Percentiles rank a stretch among this genome's conserved stretches.
Evolutionary conservation across 2,329 filamentous ascomycete species (phyloP).

Genomic region (Fusarium decemcellulare): DNA sequence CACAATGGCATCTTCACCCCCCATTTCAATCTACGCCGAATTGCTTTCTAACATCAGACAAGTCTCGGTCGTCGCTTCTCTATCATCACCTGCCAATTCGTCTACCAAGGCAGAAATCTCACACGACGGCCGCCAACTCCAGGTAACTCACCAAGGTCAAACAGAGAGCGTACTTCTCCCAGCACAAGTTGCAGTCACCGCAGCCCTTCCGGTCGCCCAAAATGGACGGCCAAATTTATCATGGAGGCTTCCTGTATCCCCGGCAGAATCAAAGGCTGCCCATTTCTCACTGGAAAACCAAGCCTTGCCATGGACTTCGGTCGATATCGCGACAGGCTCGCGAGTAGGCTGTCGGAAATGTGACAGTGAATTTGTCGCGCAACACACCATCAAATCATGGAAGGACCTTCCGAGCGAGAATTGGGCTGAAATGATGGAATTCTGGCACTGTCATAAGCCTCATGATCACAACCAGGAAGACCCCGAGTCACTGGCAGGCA

Average conservation of each 20-base stretch:
- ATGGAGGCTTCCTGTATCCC: slow-evolving; percentile 67
- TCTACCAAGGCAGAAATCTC: slow-evolving; percentile 62
- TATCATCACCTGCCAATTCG: slow-evolving; percentile 59
- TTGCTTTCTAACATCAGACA: slow-evolving; percentile 75
- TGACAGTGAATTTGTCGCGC: slow-evolving; percentile 53
- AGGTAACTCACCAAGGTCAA: slow-evolving; percentile 62
- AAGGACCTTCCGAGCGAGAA: slow-evolving; percentile 96
- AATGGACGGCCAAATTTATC: slow-evolving; percentile 55
- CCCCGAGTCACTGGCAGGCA: slow-evolving; percentile 67
- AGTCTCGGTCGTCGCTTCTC: slow-evolving; percentile 69
- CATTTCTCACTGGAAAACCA: slow-evolving; percentile 55
- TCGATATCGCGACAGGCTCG: slow-evolving; percentile 58
- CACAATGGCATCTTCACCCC: slow-evolving; percentile 32
- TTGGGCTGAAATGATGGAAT: slow-evolving; percentile 99
- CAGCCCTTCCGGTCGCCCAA: slow-evolving; percentile 56
- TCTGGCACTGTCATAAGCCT: slow-evolving; percentile 99
- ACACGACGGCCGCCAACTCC: slow-evolving; percentile 60
- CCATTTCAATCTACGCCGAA: slow-evolving; percentile 72
- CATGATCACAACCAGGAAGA: slow-evolving; percentile 66
- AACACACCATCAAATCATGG: slow-evolving; percentile 71
- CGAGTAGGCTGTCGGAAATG: slow-evolving; percentile 61
- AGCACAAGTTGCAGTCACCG: slow-evolving; percentile 52
- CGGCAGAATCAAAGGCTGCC: slow-evolving; percentile 39
- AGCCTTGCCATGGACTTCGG: slow-evolving; percentile 69
- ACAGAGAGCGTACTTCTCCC: slow-evolving; percentile 58